phyloP scores from a whole-genome alignment of 495 filamentous ascomycete genomes.

The Aspergillus cavernicola region DNA sequence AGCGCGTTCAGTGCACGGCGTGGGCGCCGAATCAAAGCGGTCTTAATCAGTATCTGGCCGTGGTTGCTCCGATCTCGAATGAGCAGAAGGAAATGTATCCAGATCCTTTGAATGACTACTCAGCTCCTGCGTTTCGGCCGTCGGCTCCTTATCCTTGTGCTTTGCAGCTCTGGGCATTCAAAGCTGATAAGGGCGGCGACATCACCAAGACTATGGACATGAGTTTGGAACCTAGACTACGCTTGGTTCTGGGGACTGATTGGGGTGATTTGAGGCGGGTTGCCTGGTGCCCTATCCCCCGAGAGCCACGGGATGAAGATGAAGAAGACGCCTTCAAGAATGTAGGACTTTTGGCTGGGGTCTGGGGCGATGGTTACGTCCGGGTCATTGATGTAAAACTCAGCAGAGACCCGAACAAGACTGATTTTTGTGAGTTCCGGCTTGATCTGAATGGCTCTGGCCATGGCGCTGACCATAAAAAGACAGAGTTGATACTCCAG shows the following conservation, averaged over 20 bases:
- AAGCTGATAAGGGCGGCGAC: slow-evolving; percentile 25
- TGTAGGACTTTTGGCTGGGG: slow-evolving; percentile 58
- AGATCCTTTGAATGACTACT: slow-evolving; percentile 24
- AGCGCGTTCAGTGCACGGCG: slow-evolving; percentile 47
- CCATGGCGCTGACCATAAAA: neutral
- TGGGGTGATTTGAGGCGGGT: slow-evolving; percentile 61
- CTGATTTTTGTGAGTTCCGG: slow-evolving; percentile 36
- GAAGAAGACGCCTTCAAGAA: slow-evolving; percentile 26
- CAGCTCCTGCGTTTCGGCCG: slow-evolving; percentile 45
- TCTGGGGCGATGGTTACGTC: slow-evolving; percentile 61
- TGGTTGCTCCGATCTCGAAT: slow-evolving; percentile 39
- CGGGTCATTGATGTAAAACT: slow-evolving; percentile 55
- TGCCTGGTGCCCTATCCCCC: slow-evolving; percentile 58
- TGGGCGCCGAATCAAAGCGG: slow-evolving; percentile 56
- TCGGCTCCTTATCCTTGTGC: slow-evolving; percentile 43
- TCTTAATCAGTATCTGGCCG: slow-evolving; percentile 52
- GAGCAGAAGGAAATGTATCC: slow-evolving; percentile 29
- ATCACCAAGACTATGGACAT: slow-evolving; percentile 38
- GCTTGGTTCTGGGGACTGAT: slow-evolving; percentile 54
- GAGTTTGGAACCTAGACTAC: slow-evolving; percentile 34
- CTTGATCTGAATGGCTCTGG: neutral
- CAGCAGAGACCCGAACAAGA: slow-evolving; percentile 24
- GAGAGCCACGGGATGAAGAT: slow-evolving; percentile 32
- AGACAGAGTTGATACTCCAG: slow-evolving; percentile 49
- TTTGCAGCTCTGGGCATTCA: slow-evolving; percentile 60